These are phyloP conservation scores for Tuber magnatum DNA, from an alignment of 495 filamentous ascomycete genomes.

Conservation along the genomic window DNA sequence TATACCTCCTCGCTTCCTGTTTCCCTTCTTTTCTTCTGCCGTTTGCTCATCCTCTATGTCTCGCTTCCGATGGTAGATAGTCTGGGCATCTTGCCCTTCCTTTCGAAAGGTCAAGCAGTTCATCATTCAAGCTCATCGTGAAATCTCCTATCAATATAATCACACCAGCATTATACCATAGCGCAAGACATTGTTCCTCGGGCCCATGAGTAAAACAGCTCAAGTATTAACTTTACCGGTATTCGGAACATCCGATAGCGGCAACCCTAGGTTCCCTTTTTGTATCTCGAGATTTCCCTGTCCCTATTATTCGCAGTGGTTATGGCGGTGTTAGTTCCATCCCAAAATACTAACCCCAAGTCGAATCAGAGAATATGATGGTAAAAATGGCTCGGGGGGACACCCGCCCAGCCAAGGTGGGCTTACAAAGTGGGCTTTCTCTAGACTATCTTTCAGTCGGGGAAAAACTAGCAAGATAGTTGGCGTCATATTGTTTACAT, in stretches of 20 bases:
- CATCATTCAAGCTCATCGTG: no score
- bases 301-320: background rate
- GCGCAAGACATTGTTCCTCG: no score
- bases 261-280: background rate
- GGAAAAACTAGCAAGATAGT: background rate
- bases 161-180: no score
- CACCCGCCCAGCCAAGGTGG: background rate
- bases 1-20: no score
- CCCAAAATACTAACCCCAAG: background rate
- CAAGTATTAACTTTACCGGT: no score
- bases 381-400: background rate
- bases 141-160: no score
- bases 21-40: no score
- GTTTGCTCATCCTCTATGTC: no score
- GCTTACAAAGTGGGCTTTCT: background rate
- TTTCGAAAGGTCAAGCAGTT: no score
- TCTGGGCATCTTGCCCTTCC: no score
- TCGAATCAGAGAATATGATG: background rate
- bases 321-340: background rate
- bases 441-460: background rate
- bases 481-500: background rate
- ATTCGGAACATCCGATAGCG: background rate
- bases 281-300: background rate
- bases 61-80: no score
- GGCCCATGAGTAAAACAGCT: no score